phyloP scores from a whole-genome alignment of 2,329 filamentous ascomycete species.

The Berkeleyomyces rouxiae region DNA sequence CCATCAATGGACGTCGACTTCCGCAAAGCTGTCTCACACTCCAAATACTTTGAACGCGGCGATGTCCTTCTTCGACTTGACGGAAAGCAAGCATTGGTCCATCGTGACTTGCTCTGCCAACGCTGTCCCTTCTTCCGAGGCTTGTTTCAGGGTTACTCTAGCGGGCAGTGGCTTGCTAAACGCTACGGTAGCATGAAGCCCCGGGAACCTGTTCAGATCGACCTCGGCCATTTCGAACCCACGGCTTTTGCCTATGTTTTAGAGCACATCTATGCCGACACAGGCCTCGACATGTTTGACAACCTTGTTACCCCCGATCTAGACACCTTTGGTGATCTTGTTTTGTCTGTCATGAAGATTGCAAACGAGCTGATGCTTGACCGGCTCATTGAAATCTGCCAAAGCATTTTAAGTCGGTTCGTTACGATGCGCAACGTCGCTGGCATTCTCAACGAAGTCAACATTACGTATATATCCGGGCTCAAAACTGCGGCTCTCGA shows the following conservation, averaged over 20 bases:
- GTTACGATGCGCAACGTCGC: constrained; percentile 78
- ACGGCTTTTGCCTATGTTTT: constrained; percentile 65
- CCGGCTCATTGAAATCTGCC: constrained; percentile 75
- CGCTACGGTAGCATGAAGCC: constrained; percentile 26
- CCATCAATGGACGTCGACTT: constrained; percentile 54
- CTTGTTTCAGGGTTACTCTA: constrained; percentile 74
- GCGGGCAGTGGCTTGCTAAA: constrained; percentile 65
- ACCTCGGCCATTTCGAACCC: constrained; percentile 64
- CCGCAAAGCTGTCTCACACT: constrained; percentile 48
- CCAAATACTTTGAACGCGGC: constrained; percentile 57
- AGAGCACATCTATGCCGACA: constrained; percentile 68
- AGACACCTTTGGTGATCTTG: constrained; percentile 74
- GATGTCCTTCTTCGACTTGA: constrained; percentile 69
- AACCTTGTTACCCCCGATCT: constrained; percentile 51
- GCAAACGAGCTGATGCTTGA: constrained; percentile 95
- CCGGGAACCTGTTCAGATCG: constrained; percentile 42
- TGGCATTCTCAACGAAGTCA: constrained; percentile 68
- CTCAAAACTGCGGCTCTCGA: constrained; percentile 83
- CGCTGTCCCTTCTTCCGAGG: constrained; percentile 86
- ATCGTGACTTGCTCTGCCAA: constrained; percentile 64
- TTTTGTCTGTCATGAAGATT: constrained; percentile 76
- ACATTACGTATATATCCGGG: constrained; percentile 62
- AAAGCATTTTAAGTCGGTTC: constrained; percentile 66
- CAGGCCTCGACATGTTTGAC: constrained; percentile 67
- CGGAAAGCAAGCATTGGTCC: constrained; percentile 52